Conservation (phyloP, 345 rosid genomes). For the Trapa bicornis region DNA sequence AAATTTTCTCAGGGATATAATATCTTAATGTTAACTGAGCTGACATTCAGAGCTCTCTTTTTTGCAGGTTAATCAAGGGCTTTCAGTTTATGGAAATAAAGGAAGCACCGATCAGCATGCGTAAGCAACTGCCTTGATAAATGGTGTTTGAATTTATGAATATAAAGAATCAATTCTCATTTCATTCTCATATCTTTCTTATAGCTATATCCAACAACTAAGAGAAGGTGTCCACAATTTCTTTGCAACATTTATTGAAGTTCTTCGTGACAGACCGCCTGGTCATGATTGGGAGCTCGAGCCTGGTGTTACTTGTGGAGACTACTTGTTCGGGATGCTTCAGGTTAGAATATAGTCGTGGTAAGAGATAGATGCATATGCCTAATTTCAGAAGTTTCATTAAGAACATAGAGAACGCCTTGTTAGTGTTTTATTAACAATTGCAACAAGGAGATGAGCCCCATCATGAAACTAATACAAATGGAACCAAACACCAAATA, state of each 20-base stretch:
- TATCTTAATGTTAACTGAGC: slow-evolving; percentile 6
- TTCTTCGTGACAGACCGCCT: slow-evolving; percentile 87
- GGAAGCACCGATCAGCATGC: slow-evolving; percentile 99
- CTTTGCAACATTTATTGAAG: slow-evolving; percentile 94
- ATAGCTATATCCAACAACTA: slow-evolving; percentile 92
- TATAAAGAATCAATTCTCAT: not conserved
- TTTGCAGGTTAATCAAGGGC: slow-evolving; percentile 90
- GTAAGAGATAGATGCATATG: not conserved
- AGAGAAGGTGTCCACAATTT: slow-evolving; percentile 98
- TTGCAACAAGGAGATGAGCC: not conserved
- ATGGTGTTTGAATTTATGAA: not conserved
- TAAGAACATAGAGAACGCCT: not conserved
- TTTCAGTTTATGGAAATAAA: slow-evolving; percentile 92
- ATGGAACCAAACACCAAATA: not conserved
- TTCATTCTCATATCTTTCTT: slow-evolving; percentile 4
- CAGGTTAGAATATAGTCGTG: slow-evolving; percentile 42
- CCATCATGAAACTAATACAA: not conserved
- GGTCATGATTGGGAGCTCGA: slow-evolving; percentile 99
- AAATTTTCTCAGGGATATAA: not conserved
- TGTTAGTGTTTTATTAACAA: not conserved
- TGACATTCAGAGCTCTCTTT: slow-evolving; percentile 7
- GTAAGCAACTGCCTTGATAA: slow-evolving; percentile 29
- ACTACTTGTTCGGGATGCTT: slow-evolving; percentile 94
- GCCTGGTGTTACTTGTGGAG: slow-evolving; percentile 99
- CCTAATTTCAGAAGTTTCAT: not conserved